These are phyloP conservation scores for Candida pini DNA, from an alignment of 805 yeast species.

Conservation along the genomic window DNA sequence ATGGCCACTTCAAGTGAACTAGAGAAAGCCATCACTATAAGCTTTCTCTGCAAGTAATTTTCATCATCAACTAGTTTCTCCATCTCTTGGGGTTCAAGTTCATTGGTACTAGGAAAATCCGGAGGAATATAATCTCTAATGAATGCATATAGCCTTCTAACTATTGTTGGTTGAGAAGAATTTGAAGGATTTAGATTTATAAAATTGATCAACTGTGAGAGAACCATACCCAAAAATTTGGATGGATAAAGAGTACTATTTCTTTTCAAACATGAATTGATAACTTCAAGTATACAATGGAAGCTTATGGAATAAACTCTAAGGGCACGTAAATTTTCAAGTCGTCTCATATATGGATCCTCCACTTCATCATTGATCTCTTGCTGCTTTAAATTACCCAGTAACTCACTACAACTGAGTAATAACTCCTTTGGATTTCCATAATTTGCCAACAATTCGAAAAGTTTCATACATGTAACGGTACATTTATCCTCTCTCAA, in stretches of 20 bases:
- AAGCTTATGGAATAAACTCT: slow-evolving; percentile 49
- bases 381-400: slow-evolving; percentile 31
- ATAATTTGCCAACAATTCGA: slow-evolving; percentile 54
- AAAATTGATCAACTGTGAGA: slow-evolving; percentile 51
- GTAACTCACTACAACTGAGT: slow-evolving; percentile 61
- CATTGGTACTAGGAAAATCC: slow-evolving; percentile 32
- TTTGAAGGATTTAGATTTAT: slow-evolving; percentile 36
- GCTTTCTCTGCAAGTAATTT: slow-evolving; percentile 53
- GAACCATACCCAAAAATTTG: slow-evolving; percentile 65
- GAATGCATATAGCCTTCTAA: slow-evolving; percentile 61
- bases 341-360: slow-evolving; percentile 11
- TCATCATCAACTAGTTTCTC: slow-evolving; percentile 46
- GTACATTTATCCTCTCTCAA: slow-evolving; percentile 23
- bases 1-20: slow-evolving; percentile 34
- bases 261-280: slow-evolving; percentile 50
- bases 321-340: slow-evolving; percentile 6
- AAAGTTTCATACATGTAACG: slow-evolving; percentile 39
- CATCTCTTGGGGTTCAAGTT: slow-evolving; percentile 36
- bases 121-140: slow-evolving; percentile 53
- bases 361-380: slow-evolving; percentile 8
- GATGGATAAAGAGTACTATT: slow-evolving; percentile 74
- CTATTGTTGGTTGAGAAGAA: slow-evolving; percentile 32
- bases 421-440: slow-evolving; percentile 84
- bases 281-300: slow-evolving; percentile 62
- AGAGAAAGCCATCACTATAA: slow-evolving; percentile 59